Conservation (phyloP, 495 filamentous ascomycete species). For the Xylaria flabelliformis region DNA sequence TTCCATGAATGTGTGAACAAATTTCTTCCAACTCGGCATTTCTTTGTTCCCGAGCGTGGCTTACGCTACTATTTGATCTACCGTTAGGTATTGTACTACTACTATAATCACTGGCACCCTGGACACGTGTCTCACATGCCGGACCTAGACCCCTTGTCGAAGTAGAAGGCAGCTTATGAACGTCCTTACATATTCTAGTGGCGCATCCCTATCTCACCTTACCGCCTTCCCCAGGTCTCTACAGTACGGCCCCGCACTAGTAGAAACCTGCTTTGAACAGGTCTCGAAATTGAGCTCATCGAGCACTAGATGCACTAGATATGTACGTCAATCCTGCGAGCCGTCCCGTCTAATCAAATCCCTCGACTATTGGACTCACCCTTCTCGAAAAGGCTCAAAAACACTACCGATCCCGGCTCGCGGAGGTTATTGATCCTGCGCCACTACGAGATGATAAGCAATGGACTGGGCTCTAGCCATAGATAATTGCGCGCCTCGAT, state of each 20-base stretch:
- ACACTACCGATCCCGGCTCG: conserved; percentile 20
- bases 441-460: conserved; percentile 12
- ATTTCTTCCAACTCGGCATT: conserved; percentile 1
- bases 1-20: conserved; percentile 11
- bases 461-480: not conserved
- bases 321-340: conserved; percentile 24
- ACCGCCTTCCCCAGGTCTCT: not conserved
- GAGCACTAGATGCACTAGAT: not conserved
- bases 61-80: conserved; percentile 18
- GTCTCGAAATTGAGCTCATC: conserved; percentile 2
- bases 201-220: conserved; percentile 13
- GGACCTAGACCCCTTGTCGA: conserved; percentile 4
- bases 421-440: conserved; percentile 28
- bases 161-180: conserved; percentile 11
- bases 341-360: conserved; percentile 17
- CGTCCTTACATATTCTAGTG: conserved; percentile 5
- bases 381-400: conserved; percentile 12
- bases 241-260: conserved; percentile 2
- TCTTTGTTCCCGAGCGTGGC: conserved; percentile 10
- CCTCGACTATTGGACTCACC: not conserved
- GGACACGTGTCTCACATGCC: conserved; percentile 24
- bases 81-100: not conserved
- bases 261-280: conserved; percentile 12
- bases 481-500: conserved; percentile 1
- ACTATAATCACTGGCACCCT: not conserved